Base-by-base conservation (phyloP, 2,329 filamentous ascomycete genomes). In the Aspergillus niger region DNA sequence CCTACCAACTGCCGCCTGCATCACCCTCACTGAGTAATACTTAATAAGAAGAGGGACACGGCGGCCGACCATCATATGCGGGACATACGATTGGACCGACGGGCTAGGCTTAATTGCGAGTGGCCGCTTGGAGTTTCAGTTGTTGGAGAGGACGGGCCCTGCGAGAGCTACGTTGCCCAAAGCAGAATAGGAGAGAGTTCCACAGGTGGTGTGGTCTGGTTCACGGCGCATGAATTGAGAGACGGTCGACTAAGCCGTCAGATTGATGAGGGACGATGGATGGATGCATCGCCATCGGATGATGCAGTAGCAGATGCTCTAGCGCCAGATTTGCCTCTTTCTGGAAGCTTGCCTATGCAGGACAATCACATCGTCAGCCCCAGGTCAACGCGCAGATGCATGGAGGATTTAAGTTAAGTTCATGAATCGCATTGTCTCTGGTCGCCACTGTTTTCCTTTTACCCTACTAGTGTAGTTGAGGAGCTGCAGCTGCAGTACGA, bases 81-180 rank as follows among this genome's bases (percentile, higher is more conserved):
- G 53, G 39, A n/a, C 26, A 44, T 36, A 32, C 39, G 53, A 55
- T 55, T 55, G 53, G 53, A 30, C 43, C 38, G 30, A 20, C 53
- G 39, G 41, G 26, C 15, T 55, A 28, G 36, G 17, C 53, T 55
- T 47, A 43, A 55, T 55, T 55, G 53, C 53, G 39, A 55, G 39
- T 55, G 53, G 39, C 30, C 52, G 52, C n/a, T 55, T 17, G 24
- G 15, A 41, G 53, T 55, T 55, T 55, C 53, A 55, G 41, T 22
- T 47, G 53, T 32, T 32, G 22, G 52, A 28, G 41, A 44, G 53
- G 41, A 47, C 39, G 41, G 39, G 32, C 32, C 32, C 11, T 36
- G 32, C 39, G 52, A 26, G 52, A 26, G 11, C n/a, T 43, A 15
- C 11, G n/a, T 26, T 44, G 39, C 53, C 39, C 8, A 44, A 55